phyloP scores from a whole-genome alignment of 352 stramenopile genomes.

The Blastocystis sp. region DNA sequence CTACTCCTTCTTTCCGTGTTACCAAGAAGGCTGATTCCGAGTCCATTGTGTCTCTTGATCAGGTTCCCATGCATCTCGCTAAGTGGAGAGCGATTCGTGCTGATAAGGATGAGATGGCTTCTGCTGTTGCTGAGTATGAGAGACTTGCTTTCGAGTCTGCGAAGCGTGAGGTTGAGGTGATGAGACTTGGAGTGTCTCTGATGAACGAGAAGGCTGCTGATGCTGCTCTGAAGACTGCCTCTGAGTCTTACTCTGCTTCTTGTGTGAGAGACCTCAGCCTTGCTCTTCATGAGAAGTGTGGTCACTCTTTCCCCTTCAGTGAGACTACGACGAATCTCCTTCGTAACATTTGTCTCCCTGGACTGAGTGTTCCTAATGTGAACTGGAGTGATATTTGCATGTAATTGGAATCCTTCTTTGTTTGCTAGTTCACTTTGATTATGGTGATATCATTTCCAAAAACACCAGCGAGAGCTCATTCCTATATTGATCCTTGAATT shows the following conservation, averaged over 20 bases:
- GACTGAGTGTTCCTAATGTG: too few relatives aligned
- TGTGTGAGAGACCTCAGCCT: too few relatives aligned
- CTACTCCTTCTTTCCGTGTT: background rate
- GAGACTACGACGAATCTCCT: background rate
- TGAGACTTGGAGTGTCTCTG: constrained; percentile 13
- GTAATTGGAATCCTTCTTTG: too few relatives aligned
- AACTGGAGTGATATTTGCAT: too few relatives aligned
- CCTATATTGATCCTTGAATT: too few relatives aligned
- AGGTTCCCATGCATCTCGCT: constrained; percentile 51
- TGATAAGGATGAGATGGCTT: background rate
- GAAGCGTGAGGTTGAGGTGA: constrained; percentile 19
- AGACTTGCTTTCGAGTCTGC: background rate
- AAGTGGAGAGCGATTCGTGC: constrained; percentile 41
- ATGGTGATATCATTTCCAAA: too few relatives aligned
- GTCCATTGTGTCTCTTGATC: background rate
- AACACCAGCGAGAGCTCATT: too few relatives aligned
- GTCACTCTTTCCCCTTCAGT: background rate
- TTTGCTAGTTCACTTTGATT: too few relatives aligned
- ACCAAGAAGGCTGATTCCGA: background rate
- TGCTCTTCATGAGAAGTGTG: background rate
- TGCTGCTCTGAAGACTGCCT: background rate
- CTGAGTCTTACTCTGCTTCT: background rate
- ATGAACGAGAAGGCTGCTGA: constrained; percentile 3
- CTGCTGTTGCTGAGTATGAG: background rate
- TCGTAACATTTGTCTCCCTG: background rate